Evolutionary conservation across 164 flowering plant genomes (phyloP).

Genomic region (Tinospora cordifolia): DNA sequence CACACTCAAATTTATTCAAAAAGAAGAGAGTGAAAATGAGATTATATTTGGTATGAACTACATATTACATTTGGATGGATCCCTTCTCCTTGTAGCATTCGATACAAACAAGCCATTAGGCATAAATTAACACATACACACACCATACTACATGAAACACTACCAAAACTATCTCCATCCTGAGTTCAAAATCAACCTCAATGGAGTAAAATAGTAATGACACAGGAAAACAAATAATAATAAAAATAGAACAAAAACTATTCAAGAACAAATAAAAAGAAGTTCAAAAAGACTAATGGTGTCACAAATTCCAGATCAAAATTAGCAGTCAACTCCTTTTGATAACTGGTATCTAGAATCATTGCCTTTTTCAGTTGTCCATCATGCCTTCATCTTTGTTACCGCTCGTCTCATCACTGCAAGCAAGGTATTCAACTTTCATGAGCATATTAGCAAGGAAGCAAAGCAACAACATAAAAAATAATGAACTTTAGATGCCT

Average conservation of each 20-base stretch:
- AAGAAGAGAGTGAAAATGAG: too few species aligned
- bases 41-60: too few species aligned
- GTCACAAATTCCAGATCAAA: background rate
- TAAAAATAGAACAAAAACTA: background rate
- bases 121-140: background rate
- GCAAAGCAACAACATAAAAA: background rate
- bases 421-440: background rate
- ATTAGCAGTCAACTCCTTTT: constrained; percentile 3
- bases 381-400: constrained; percentile 1
- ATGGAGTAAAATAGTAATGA: background rate
- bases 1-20: too few species aligned
- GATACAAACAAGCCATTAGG: constrained; percentile 10
- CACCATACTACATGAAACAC: background rate
- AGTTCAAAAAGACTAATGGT: background rate
- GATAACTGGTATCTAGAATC: background rate
- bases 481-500: background rate
- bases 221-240: background rate
- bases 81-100: background rate
- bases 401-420: background rate
- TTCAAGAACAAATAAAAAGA: background rate
- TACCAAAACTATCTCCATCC: constrained; percentile 13
- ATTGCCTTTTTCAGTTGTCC: constrained; percentile 9
- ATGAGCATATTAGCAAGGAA: background rate
- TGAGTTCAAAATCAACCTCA: constrained; percentile 1
- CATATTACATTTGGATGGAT: too few species aligned